Evolutionary conservation across 345 rosid species (phyloP).

Genomic region (Fremontodendron californicum): DNA sequence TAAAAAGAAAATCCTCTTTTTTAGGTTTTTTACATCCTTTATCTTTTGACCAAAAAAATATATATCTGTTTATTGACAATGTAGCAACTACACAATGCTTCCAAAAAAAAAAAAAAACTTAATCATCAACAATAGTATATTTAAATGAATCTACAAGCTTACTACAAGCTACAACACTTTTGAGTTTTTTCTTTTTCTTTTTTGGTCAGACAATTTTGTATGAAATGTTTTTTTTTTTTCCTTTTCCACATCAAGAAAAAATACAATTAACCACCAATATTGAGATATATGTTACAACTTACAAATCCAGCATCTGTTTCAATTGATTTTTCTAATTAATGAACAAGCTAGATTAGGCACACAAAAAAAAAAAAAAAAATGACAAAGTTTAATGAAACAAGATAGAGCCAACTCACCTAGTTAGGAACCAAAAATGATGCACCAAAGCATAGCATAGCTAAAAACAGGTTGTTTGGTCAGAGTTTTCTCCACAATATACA

Average conservation of each 20-base stretch:
- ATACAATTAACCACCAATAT: background rate
- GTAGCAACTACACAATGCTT: too few species aligned
- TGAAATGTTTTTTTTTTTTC: too few species aligned
- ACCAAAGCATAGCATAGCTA: background rate
- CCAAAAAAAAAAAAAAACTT: too few species aligned
- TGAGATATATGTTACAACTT: background rate
- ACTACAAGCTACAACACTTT: too few species aligned
- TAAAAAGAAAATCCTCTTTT: too few species aligned
- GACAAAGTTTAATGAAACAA: background rate
- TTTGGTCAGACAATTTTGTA: too few species aligned
- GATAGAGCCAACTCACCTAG: background rate
- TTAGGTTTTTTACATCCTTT: too few species aligned
- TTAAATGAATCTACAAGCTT: too few species aligned
- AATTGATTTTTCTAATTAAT: background rate
- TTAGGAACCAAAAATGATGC: background rate
- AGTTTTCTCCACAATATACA: constrained; percentile 24
- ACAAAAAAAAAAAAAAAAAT: background rate
- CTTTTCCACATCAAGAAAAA: background rate
- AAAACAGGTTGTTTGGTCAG: constrained; percentile 1
- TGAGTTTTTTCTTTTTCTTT: too few species aligned
- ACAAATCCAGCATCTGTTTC: background rate
- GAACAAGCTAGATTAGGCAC: background rate
- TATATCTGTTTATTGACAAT: too few species aligned
- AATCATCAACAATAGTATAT: too few species aligned
- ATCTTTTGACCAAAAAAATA: too few species aligned